Base-by-base conservation (phyloP, 331 rosid species). In the Stylosanthes scabra region DNA sequence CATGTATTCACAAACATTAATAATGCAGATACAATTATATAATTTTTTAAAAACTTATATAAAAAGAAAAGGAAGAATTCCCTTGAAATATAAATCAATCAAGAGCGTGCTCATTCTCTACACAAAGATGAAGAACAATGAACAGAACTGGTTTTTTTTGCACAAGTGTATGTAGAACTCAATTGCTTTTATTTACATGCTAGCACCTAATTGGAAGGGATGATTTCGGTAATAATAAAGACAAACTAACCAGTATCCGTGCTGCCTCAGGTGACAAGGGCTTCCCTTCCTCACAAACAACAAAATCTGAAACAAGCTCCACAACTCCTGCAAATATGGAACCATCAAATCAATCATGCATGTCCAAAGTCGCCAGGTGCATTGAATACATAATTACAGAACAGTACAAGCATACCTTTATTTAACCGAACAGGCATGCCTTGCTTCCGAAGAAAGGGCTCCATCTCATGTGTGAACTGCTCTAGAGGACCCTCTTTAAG, bases 381-480 rank as follows among this genome's bases (percentile, higher is more conserved):
- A 16, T 37, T 55, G 12, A 20, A 39, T 52, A 58, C 39, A 16
- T 41, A 11, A 52, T 50, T 14, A 68, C 13, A 56, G 47, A 45
- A 62, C 8, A 67, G 58, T 50, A 49, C 41, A 61, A 59, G 49
- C 12, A 9, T 11, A 95, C 99, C 99, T 81, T 91, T 95, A 63
- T 88, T 95, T 78, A 95, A 85, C 68, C 99, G 97, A 51, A 95
- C 97, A 15, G 99, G 99, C 96, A 95, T 84, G 69, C 99, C 97
- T 76, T 90, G 97, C 86, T 95, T 95, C 39, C 99, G 86, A 13
- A 95, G 89, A 63, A 90, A 86, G 59, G 99, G 99, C 66, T 95
- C 99, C 99, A 95, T 95, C 86, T 95, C 99, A 81, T 95, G 99
- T 3, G 89, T 84, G 79, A 95, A 95, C 72, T 86, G 93, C 72